Evolutionary conservation across 1,284 basidiomycete genomes (phyloP).

Genomic region (Cutaneotrichosporon spelunceum): DNA sequence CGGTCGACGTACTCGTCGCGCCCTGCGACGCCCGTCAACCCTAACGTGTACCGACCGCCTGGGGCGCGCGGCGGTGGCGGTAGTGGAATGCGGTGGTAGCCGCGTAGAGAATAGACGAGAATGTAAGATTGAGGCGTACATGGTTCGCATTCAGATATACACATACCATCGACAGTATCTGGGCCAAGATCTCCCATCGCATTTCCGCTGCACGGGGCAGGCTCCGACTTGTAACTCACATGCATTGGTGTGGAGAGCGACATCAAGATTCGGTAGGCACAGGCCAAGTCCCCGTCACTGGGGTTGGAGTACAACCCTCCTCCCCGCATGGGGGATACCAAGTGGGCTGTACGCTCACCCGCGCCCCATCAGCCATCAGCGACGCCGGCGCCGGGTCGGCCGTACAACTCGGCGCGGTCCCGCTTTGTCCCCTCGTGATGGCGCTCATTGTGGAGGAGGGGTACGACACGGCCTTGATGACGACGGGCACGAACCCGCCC

Average conservation of each 20-base stretch:
- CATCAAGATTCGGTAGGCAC: not conserved
- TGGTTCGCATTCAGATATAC: not conserved
- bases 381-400: conserved; percentile 12
- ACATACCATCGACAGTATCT: not conserved
- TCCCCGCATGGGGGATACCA: not conserved
- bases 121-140: not conserved
- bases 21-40: conserved; percentile 21
- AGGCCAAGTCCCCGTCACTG: not conserved
- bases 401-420: conserved; percentile 24
- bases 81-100: conserved; percentile 9
- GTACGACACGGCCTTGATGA: conserved; percentile 26
- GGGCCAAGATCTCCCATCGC: not conserved
- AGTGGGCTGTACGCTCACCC: not conserved
- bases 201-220: not conserved
- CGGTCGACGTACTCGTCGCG: conserved; percentile 26
- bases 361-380: not conserved
- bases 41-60: conserved; percentile 16
- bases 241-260: not conserved
- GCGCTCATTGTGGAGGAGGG: conserved; percentile 22
- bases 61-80: conserved; percentile 7
- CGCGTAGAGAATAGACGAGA: not conserved
- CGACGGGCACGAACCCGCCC: conserved; percentile 34
- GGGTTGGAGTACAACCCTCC: not conserved
- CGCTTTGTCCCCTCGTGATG: conserved; percentile 27
- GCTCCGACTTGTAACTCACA: not conserved